Percentiles rank a stretch among this genome's conserved stretches.
phyloP scores from a whole-genome alignment of 768 basidiomycete genomes.

The Collybia sordida region DNA sequence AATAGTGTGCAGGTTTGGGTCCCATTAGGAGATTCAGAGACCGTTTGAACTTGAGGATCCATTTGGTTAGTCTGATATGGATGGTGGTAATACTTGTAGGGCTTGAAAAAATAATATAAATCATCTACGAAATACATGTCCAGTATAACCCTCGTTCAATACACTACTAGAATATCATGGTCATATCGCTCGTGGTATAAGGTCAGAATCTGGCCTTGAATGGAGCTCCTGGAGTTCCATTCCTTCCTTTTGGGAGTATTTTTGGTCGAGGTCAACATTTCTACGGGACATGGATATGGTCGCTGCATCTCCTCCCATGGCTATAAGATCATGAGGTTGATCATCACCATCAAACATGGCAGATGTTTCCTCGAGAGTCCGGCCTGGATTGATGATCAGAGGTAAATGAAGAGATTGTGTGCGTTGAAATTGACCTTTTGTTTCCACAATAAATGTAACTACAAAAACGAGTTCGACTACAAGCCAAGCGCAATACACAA shows the following conservation, averaged over 20 bases:
- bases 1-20: conserved; percentile 64
- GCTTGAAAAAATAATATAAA: background rate
- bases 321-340: conserved; percentile 5
- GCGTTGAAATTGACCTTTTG: background rate
- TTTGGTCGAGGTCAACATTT: conserved; percentile 1
- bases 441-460: conserved; percentile 24
- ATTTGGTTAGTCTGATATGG: background rate
- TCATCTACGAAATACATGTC: too few relatives aligned
- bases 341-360: conserved; percentile 8
- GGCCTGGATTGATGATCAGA: conserved; percentile 1
- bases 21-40: conserved; percentile 7
- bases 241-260: background rate
- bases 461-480: conserved; percentile 61
- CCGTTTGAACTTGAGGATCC: background rate
- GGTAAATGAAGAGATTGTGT: background rate
- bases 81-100: background rate
- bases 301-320: conserved; percentile 8
- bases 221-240: conserved; percentile 7
- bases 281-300: conserved; percentile 4
- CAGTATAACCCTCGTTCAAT: too few relatives aligned
- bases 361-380: conserved; percentile 6
- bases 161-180: too few relatives aligned
- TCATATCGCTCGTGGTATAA: background rate
- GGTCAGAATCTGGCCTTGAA: background rate
- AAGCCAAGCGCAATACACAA: conserved; percentile 67